Evolutionary conservation across 176 grass and related monocot genomes (phyloP), one percentile per base, ranked within the genome.

Genomic region (Carex parvula): DNA sequence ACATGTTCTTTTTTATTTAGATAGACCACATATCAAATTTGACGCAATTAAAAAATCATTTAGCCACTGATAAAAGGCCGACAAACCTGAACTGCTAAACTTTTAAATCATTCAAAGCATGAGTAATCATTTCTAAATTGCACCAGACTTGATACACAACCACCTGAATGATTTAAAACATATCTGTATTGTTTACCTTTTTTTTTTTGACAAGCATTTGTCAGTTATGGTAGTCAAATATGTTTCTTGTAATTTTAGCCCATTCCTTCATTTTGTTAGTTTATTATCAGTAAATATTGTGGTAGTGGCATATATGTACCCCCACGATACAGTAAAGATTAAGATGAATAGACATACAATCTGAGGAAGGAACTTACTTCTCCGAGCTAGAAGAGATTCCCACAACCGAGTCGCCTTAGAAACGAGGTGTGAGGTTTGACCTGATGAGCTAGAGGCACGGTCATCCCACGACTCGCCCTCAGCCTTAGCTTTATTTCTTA

Each of bases 381-480:
- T 95, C 69, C 90, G 86, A 94, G 90, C 91, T 91, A 99, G 89
- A 92, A 99, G 90, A 10, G 97, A 96, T 86, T 99, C 97, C 93
- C 97, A 99, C 79, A 99, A 88, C 60, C 88, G 85, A 87, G 93
- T 92, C 35, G 97, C 91, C 66, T 99, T 96, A 63, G 93, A 93
- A 33, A 96, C 90, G 24, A 99, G 86, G 88, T 99, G 97, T 37
- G 97, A 95, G 60, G 91, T 99, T 84, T 96, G 97, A 72, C 91
- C 91, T 74, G 93, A 95, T 2, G 89, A 89, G 79, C 73, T 92
- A 46, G 97, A 89, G 39, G 93, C 87, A 18, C 85, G 91, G 84
- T 99, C 97, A 64, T 96, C 97, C 93, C 91, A 92, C 20, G 90
- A 80, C 73, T 99, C 93, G 5, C 91, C 93, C 82, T 99, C 97